phyloP scores from a whole-genome alignment of 306 rosid species.

The Trichosanthes cucumerina region DNA sequence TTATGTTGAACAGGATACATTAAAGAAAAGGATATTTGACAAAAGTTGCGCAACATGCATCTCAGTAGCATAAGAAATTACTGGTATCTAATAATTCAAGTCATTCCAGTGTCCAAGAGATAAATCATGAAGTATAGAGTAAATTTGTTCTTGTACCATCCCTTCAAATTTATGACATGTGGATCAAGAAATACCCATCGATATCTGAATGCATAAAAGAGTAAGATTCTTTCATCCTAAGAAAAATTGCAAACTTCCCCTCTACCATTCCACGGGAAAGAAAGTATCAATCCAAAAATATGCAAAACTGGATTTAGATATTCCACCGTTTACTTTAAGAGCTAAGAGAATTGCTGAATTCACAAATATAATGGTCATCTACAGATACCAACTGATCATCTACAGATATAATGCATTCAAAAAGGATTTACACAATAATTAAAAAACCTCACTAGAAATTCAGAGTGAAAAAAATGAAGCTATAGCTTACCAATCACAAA shows the following conservation, averaged over 20 bases:
- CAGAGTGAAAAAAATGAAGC: not conserved
- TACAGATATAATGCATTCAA: not conserved
- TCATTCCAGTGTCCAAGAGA: not conserved
- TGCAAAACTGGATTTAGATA: not conserved
- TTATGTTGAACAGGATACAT: not conserved
- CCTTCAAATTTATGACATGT: not conserved
- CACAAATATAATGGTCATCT: too few species aligned
- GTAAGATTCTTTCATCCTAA: not conserved
- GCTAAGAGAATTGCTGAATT: not conserved
- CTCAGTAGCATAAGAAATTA: not conserved
- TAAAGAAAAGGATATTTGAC: not conserved
- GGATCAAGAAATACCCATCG: not conserved
- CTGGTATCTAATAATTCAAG: not conserved
- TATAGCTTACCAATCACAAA: constrained; percentile 54
- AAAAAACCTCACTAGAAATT: not conserved
- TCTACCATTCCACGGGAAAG: not conserved
- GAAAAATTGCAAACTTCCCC: not conserved
- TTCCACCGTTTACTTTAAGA: not conserved
- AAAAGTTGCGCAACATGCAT: not conserved
- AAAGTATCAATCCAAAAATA: not conserved
- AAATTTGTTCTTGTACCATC: not conserved
- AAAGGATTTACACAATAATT: not conserved
- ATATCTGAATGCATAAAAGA: not conserved
- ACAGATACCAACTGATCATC: not conserved
- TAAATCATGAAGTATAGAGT: not conserved